Evolutionary conservation across 768 basidiomycete species (phyloP).

Genomic region (Kwoniella dejecticola): DNA sequence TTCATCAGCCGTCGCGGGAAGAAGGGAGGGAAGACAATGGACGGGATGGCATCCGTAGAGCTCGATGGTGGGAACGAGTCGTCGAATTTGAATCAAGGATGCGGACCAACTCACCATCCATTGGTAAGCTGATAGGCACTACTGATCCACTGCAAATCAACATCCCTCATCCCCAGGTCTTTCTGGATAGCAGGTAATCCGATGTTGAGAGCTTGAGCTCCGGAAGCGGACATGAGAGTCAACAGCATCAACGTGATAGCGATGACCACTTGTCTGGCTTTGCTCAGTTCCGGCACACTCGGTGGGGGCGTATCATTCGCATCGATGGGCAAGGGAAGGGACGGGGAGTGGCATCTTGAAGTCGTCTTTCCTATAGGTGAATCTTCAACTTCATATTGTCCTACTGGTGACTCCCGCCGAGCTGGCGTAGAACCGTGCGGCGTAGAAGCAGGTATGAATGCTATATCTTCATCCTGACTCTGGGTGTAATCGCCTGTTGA

Average conservation of each 20-base stretch:
- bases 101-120: conserved; percentile 28
- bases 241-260: conserved; percentile 38
- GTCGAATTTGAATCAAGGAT: conserved; percentile 27
- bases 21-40: no score
- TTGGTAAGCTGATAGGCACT: conserved; percentile 51
- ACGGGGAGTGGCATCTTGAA: no score
- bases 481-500: neutral
- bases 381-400: neutral
- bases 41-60: no score
- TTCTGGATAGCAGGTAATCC: conserved; percentile 49
- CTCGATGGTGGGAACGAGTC: no score
- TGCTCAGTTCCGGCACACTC: neutral
- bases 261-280: conserved; percentile 23
- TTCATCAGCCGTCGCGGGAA: no score
- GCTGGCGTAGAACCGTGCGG: no score
- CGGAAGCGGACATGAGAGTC: conserved; percentile 33
- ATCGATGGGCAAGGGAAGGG: no score
- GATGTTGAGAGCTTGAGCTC: conserved; percentile 35
- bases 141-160: conserved; percentile 53
- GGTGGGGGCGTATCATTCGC: no score
- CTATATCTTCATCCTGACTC: neutral
- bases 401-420: no score
- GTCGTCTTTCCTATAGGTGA: no score
- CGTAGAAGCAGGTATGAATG: neutral
- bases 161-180: conserved; percentile 50